phyloP scores from a whole-genome alignment of 495 filamentous ascomycete genomes.

The Penicillium verhagenii region DNA sequence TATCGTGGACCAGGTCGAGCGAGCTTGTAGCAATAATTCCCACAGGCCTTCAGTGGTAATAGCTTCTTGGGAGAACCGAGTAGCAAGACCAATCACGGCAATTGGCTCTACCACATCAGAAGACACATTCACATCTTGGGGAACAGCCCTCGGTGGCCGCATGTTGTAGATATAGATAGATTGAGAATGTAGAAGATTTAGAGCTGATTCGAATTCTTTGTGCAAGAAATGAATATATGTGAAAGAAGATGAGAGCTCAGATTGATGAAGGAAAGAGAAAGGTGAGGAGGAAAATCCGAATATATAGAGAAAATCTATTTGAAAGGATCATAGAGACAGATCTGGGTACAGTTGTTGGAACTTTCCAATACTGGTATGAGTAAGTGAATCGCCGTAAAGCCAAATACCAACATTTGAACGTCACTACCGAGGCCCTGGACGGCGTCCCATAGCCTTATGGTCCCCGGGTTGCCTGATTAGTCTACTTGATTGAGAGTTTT shows the following conservation, averaged over 20 bases:
- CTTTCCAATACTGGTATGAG: too few species aligned
- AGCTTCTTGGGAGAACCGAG: constrained; percentile 52
- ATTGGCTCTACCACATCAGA: constrained; percentile 40
- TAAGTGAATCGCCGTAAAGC: too few species aligned
- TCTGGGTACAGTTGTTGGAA: too few species aligned
- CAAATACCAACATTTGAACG: too few species aligned
- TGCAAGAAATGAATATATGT: not conserved
- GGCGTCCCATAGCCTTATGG: too few species aligned
- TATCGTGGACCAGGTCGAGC: constrained; percentile 48
- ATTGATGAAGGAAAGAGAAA: too few species aligned
- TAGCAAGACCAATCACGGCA: constrained; percentile 57
- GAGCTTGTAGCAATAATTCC: constrained; percentile 43
- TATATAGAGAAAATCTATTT: too few species aligned
- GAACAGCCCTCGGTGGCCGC: not conserved
- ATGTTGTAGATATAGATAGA: not conserved
- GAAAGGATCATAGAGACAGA: too few species aligned
- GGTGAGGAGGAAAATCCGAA: too few species aligned
- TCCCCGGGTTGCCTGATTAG: too few species aligned
- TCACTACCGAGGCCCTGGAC: too few species aligned
- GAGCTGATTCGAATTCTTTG: not conserved
- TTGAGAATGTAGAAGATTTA: not conserved
- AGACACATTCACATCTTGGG: not conserved
- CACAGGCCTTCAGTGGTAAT: constrained; percentile 43
- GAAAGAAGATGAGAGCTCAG: not conserved
- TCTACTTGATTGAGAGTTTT: not conserved